Conservation (phyloP, 768 basidiomycete species). For the Calocybe gangraenosa region DNA sequence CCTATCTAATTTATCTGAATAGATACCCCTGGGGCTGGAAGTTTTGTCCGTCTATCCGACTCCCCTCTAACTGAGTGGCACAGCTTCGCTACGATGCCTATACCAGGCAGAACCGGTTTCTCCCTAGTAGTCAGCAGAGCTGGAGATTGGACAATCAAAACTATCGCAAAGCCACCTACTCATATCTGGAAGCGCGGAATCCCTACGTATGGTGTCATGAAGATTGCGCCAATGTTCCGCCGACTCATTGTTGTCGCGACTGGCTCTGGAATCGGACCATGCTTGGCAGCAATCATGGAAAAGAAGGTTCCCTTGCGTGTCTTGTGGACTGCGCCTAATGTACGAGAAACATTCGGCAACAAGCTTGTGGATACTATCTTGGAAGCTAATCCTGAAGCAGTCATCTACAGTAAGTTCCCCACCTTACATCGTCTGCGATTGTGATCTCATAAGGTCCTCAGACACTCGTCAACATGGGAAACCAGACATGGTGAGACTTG, state of each 20-base stretch:
- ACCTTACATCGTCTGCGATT: neutral
- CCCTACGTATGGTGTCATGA: constrained; percentile 51
- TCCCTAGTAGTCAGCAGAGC: constrained; percentile 55
- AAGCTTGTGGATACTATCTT: constrained; percentile 53
- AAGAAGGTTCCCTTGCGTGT: constrained; percentile 48
- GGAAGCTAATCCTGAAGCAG: constrained; percentile 46
- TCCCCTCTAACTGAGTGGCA: constrained; percentile 56
- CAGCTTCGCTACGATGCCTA: constrained; percentile 51
- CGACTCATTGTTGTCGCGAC: constrained; percentile 55
- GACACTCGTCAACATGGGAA: constrained; percentile 42
- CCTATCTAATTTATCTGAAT: neutral
- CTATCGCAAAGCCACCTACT: constrained; percentile 49
- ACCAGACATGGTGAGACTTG: constrained; percentile 46
- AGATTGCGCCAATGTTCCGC: constrained; percentile 52
- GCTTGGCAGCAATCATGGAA: constrained; percentile 50
- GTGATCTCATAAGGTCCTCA: constrained; percentile 17
- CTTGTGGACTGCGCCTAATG: constrained; percentile 59
- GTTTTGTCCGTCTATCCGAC: constrained; percentile 42
- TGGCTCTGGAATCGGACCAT: constrained; percentile 55
- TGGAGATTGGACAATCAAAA: constrained; percentile 55
- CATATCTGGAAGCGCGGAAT: constrained; percentile 56
- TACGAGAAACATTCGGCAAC: constrained; percentile 57
- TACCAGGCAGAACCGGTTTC: constrained; percentile 42
- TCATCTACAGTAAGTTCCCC: constrained; percentile 43
- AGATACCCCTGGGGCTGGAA: constrained; percentile 44